phyloP scores from a whole-genome alignment of 2,329 filamentous ascomycete species.

The Colletotrichum sp. region DNA sequence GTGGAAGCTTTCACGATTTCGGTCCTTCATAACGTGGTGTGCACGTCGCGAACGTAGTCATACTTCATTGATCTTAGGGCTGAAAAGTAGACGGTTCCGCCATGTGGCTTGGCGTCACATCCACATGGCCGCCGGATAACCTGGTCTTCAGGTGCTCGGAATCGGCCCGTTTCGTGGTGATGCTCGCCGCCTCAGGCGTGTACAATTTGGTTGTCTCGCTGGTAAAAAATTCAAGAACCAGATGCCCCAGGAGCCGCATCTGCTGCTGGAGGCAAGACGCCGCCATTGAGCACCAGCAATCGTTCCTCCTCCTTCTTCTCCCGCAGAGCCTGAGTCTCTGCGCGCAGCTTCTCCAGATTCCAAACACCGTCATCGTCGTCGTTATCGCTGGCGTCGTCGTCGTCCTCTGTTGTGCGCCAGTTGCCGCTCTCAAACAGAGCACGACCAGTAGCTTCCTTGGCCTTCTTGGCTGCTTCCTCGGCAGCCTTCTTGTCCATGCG shows the following conservation, averaged over 20 bases:
- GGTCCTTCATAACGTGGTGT: neutral
- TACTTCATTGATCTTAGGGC: slow-evolving; percentile 24
- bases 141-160: slow-evolving; percentile 24
- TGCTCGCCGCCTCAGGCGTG: slow-evolving; percentile 11
- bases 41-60: slow-evolving; percentile 21
- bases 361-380: slow-evolving; percentile 60
- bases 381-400: slow-evolving; percentile 65
- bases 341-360: slow-evolving; percentile 83
- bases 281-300: slow-evolving; percentile 37
- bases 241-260: slow-evolving; percentile 4
- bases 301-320: slow-evolving; percentile 81
- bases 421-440: slow-evolving; percentile 96
- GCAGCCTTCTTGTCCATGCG: slow-evolving; percentile 94
- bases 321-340: slow-evolving; percentile 81
- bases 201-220: slow-evolving; percentile 6
- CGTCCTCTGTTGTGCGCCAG: slow-evolving; percentile 69
- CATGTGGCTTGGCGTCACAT: slow-evolving; percentile 16
- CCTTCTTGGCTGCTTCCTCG: slow-evolving; percentile 86
- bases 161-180: slow-evolving; percentile 22
- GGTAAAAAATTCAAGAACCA: slow-evolving; percentile 17
- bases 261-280: slow-evolving; percentile 5
- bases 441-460: slow-evolving; percentile 94
- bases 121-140: slow-evolving; percentile 13
- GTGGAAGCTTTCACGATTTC: slow-evolving; percentile 9
- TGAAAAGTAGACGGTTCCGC: slow-evolving; percentile 21